A percentile compares a stretch with the other conserved stretches of the same genome.
Conservation (phyloP, 805 yeast genomes). For the Spathaspora sp. region DNA sequence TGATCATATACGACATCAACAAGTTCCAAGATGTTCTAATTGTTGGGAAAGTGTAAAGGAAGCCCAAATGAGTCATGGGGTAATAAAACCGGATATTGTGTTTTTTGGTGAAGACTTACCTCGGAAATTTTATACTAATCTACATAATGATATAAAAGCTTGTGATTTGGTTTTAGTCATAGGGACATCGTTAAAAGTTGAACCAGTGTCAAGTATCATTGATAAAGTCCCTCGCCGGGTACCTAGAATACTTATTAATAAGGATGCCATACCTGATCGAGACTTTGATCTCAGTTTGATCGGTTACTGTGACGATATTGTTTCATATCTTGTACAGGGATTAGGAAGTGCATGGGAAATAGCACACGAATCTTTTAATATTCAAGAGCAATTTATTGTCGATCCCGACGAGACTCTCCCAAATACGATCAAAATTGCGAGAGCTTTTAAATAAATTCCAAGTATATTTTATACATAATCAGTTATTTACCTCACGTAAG, state of each 20-base stretch:
- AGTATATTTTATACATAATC: neutral
- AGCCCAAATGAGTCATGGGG: slow-evolving; percentile 60
- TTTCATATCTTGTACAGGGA: slow-evolving; percentile 46
- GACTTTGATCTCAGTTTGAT: slow-evolving; percentile 75
- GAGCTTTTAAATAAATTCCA: neutral
- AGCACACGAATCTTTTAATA: slow-evolving; percentile 11
- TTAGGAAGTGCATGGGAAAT: slow-evolving; percentile 23
- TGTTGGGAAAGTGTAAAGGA: slow-evolving; percentile 34
- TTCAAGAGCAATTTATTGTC: slow-evolving; percentile 1
- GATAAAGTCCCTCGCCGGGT: slow-evolving; percentile 65
- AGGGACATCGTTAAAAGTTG: slow-evolving; percentile 89
- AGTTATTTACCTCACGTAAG: neutral
- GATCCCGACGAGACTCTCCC: slow-evolving; percentile 2
- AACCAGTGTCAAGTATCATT: slow-evolving; percentile 89
- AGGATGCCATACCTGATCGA: slow-evolving; percentile 69
- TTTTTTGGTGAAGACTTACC: slow-evolving; percentile 89
- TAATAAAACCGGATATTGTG: slow-evolving; percentile 88
- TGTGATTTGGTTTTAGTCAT: slow-evolving; percentile 82
- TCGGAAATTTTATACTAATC: slow-evolving; percentile 54
- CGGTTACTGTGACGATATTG: slow-evolving; percentile 83
- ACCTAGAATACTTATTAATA: slow-evolving; percentile 79
- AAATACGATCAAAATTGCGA: slow-evolving; percentile 2
- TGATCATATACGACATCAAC: slow-evolving; percentile 52
- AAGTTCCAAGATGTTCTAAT: slow-evolving; percentile 69
- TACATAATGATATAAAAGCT: slow-evolving; percentile 54